Conservation (phyloP, 2,329 filamentous ascomycete species). For the Kalaharituber pfeilii region DNA sequence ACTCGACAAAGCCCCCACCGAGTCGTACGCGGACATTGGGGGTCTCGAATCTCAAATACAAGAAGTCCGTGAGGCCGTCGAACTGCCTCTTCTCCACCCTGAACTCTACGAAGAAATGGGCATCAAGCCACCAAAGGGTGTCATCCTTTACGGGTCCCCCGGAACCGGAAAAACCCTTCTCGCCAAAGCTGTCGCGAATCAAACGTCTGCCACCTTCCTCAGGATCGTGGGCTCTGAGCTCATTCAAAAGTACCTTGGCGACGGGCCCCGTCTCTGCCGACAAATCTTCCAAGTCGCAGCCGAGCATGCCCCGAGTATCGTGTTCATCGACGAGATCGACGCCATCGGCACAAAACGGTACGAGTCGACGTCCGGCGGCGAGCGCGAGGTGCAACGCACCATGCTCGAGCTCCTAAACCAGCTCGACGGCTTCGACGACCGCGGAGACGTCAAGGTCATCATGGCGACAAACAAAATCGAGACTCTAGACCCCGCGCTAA, state of each 20-base stretch:
- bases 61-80: slow-evolving; percentile 92
- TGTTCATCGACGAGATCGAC: slow-evolving; percentile 98
- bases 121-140: slow-evolving; percentile 98
- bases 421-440: slow-evolving; percentile 95
- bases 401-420: slow-evolving; percentile 98
- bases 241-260: slow-evolving; percentile 97
- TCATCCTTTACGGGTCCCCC: slow-evolving; percentile 92
- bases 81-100: slow-evolving; percentile 82
- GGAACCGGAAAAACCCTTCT: slow-evolving; percentile 98
- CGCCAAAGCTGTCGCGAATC: slow-evolving; percentile 93
- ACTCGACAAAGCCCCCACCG: slow-evolving; percentile 92
- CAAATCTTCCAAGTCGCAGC: slow-evolving; percentile 83
- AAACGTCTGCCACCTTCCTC: slow-evolving; percentile 95
- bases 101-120: slow-evolving; percentile 99
- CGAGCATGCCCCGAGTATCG: slow-evolving; percentile 89
- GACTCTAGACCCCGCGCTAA: slow-evolving; percentile 84
- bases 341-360: slow-evolving; percentile 98
- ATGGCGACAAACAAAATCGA: slow-evolving; percentile 99
- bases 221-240: slow-evolving; percentile 93
- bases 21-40: slow-evolving; percentile 97
- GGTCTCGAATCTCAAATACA: slow-evolving; percentile 90
- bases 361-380: slow-evolving; percentile 89
- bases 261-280: slow-evolving; percentile 82
- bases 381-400: slow-evolving; percentile 92
- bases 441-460: slow-evolving; percentile 96